Evolutionary conservation across 768 basidiomycete genomes (phyloP).

Genomic region (Amanita rubescens): DNA sequence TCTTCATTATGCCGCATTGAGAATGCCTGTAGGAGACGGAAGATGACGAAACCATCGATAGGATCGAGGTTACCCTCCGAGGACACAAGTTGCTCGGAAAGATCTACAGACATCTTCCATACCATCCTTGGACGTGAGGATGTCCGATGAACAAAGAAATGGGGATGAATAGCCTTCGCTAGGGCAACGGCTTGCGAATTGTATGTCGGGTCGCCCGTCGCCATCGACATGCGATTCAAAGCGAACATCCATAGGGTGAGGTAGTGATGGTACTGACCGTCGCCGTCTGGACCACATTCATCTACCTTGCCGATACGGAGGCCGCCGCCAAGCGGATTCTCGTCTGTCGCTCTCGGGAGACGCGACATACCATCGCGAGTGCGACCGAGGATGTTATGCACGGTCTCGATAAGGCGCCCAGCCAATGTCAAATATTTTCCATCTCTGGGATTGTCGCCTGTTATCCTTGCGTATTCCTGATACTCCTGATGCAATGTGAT

Average conservation of each 20-base stretch:
- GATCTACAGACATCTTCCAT: conserved; percentile 3
- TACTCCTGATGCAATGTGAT: background rate
- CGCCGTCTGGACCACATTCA: background rate
- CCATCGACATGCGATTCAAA: background rate
- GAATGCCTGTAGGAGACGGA: background rate
- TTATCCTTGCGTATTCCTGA: background rate
- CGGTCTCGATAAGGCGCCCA: background rate
- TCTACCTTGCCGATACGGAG: background rate
- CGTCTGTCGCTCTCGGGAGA: conserved; percentile 1
- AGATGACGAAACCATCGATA: background rate
- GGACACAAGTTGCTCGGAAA: background rate
- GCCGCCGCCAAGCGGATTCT: background rate
- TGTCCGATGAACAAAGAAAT: background rate
- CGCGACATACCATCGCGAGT: background rate
- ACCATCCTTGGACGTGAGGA: background rate
- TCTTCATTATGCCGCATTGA: background rate
- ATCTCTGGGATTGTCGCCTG: background rate
- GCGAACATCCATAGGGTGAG: conserved; percentile 2
- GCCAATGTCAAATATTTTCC: background rate
- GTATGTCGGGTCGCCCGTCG: background rate
- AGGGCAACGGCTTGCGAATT: background rate
- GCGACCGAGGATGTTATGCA: background rate
- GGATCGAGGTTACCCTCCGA: conserved; percentile 3
- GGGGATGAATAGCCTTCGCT: conserved; percentile 3
- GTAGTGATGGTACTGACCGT: conserved; percentile 1